These are phyloP conservation scores for Thinopyrum elongatum DNA, from an alignment of 176 grass and related monocot species.

Conservation along the genomic window DNA sequence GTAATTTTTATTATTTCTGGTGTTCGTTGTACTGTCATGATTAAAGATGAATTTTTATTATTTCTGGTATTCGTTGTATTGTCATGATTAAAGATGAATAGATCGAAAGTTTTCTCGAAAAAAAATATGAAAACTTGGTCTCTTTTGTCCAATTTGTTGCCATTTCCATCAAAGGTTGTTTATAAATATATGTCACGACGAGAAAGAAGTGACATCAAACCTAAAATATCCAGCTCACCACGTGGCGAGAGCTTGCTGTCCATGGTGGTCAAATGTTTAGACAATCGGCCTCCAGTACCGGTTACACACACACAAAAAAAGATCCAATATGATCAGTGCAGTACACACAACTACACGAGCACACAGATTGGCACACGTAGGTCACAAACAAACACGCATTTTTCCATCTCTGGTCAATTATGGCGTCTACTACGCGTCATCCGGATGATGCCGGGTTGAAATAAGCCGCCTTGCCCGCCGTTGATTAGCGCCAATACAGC, in stretches of 20 bases:
- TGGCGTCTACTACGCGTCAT: too few species aligned
- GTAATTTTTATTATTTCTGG: too few species aligned
- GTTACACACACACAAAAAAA: background rate
- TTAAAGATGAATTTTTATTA: too few species aligned
- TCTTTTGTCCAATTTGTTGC: conserved; percentile 3
- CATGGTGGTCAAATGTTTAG: conserved; percentile 22
- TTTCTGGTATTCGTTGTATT: too few species aligned
- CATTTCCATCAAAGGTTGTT: background rate
- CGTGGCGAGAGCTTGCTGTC: background rate
- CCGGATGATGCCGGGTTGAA: too few species aligned
- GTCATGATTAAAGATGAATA: too few species aligned
- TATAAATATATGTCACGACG: background rate
- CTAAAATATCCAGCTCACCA: background rate
- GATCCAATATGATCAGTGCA: background rate
- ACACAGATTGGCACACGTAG: background rate
- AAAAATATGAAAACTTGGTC: too few species aligned
- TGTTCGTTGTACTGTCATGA: too few species aligned
- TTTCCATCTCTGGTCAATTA: background rate
- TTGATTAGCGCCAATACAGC: too few species aligned
- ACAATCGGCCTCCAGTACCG: background rate
- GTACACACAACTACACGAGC: background rate
- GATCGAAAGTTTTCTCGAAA: too few species aligned
- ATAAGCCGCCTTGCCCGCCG: too few species aligned
- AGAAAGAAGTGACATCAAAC: conserved; percentile 11
- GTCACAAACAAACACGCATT: background rate